A percentile compares a stretch with the other conserved stretches of the same genome.
Conservation (phyloP, 768 basidiomycete species). For the Mycena vulgaris region DNA sequence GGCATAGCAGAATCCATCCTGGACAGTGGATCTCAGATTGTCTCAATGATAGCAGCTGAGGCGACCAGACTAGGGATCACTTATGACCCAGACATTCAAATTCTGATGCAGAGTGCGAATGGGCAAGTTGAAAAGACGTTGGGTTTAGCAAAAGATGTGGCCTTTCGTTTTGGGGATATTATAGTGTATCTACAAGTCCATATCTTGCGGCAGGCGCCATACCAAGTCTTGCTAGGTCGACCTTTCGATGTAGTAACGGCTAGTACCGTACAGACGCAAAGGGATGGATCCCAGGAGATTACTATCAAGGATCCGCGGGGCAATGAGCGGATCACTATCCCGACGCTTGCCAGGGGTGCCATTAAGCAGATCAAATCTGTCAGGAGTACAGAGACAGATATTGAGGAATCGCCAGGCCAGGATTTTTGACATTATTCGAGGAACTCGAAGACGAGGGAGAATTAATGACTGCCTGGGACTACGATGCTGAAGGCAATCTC, state of each 20-base stretch:
- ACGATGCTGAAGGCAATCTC: neutral
- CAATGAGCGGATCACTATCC: neutral
- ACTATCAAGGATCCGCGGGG: neutral
- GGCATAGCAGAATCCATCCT: neutral
- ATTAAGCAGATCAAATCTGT: too few relatives aligned
- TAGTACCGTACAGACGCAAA: neutral
- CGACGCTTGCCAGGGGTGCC: neutral
- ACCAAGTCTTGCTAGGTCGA: neutral
- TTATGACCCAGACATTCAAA: neutral
- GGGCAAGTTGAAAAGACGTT: neutral
- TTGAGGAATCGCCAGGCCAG: neutral
- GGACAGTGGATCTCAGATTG: neutral
- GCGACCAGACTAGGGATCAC: neutral
- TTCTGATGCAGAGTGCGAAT: neutral
- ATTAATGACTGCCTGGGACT: slow-evolving; percentile 9
- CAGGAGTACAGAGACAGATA: too few relatives aligned
- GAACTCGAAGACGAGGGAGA: slow-evolving; percentile 9
- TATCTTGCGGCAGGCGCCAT: neutral
- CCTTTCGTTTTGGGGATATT: neutral
- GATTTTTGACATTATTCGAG: slow-evolving; percentile 5
- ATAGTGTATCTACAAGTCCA: neutral
- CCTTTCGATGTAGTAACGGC: neutral
- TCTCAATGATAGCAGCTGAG: neutral
- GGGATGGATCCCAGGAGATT: neutral
- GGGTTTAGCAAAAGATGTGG: neutral